Evolutionary conservation across 1,139 yeast genomes (phyloP).

Genomic region (Hemisphaericaspora xylofermentans): DNA sequence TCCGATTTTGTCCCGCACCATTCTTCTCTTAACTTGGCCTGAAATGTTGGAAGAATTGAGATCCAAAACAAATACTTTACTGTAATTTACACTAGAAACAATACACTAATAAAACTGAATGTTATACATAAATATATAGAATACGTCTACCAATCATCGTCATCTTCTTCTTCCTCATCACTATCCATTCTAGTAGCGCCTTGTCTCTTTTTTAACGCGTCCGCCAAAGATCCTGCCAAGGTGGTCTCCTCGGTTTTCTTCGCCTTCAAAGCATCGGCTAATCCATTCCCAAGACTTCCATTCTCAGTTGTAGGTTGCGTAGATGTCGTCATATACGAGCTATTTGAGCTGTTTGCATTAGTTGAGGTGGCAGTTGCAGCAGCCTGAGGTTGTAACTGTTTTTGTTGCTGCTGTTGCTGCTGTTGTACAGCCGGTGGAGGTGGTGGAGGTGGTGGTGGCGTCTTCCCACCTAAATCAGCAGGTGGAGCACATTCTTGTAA

Average conservation of each 20-base stretch:
- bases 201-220: constrained; percentile 82
- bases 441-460: constrained; percentile 37
- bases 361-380: constrained; percentile 14
- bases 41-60: too few species aligned
- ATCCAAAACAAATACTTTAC: too few species aligned
- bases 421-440: constrained; percentile 18
- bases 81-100: background rate
- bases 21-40: too few species aligned
- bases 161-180: constrained; percentile 75
- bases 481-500: constrained; percentile 64
- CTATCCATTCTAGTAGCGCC: constrained; percentile 72
- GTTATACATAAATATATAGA: background rate
- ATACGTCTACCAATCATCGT: constrained; percentile 43
- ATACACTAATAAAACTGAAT: background rate
- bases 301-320: constrained; percentile 16
- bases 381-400: constrained; percentile 1
- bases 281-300: constrained; percentile 54
- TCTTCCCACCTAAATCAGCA: constrained; percentile 18
- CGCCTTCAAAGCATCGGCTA: constrained; percentile 73
- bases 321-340: constrained; percentile 11
- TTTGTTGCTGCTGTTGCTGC: constrained; percentile 5
- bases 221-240: constrained; percentile 85
- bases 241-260: constrained; percentile 62
- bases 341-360: constrained; percentile 14
- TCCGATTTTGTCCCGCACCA: too few species aligned